Evolutionary conservation across 768 basidiomycete species (phyloP).

Genomic region (Kwoniella heveanensis): DNA sequence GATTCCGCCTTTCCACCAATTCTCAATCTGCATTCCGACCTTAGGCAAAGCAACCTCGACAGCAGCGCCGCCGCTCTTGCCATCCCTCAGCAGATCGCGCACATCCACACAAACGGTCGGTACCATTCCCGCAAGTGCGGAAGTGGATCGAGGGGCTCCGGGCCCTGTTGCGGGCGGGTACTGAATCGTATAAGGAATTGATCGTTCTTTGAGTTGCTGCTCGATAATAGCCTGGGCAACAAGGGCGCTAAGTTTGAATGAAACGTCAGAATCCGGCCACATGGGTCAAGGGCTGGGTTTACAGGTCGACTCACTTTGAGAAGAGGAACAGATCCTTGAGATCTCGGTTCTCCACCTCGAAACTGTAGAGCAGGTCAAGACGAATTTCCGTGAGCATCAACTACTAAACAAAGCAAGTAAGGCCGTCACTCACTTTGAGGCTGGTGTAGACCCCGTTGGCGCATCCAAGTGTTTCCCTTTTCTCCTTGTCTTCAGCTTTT

Average conservation of each 20-base stretch:
- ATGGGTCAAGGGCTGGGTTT: not conserved
- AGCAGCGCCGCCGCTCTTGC: constrained; percentile 63
- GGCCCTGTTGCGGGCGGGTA: constrained; percentile 60
- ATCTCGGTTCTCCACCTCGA: constrained; percentile 67
- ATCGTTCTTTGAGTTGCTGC: constrained; percentile 77
- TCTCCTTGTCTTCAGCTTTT: constrained; percentile 40
- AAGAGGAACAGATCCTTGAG: constrained; percentile 76
- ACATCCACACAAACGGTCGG: constrained; percentile 83
- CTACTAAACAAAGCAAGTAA: not conserved
- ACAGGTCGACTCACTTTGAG: constrained; percentile 66
- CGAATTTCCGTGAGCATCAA: no score
- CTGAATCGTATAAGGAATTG: constrained; percentile 76
- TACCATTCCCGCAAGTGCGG: constrained; percentile 63
- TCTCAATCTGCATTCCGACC: constrained; percentile 80
- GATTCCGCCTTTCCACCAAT: constrained; percentile 86
- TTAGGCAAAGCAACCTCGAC: constrained; percentile 91
- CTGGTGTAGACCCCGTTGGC: not conserved
- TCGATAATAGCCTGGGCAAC: constrained; percentile 89
- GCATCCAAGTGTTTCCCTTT: constrained; percentile 10
- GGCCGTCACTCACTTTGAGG: constrained; percentile 4
- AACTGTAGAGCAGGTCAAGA: no score
- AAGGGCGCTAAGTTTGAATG: constrained; percentile 65
- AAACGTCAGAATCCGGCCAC: not conserved
- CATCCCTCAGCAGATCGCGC: constrained; percentile 72
- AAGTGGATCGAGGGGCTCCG: constrained; percentile 46